phyloP scores from a whole-genome alignment of 2,329 filamentous ascomycete genomes.

The Xylaria multiplex region DNA sequence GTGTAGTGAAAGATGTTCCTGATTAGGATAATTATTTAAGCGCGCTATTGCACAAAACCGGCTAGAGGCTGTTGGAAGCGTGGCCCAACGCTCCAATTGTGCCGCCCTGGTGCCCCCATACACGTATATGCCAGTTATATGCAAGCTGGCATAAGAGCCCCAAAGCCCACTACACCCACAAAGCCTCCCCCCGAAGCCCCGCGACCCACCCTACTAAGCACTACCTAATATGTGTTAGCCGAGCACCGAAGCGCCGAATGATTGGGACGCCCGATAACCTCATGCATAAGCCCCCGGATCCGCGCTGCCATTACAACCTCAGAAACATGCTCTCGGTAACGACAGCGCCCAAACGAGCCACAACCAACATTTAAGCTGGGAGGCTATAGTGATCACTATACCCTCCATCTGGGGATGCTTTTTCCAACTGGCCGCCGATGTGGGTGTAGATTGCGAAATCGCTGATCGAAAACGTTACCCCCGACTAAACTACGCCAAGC shows the following conservation, averaged over 20 bases:
- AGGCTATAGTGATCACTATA: no score
- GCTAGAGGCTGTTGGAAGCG: no score
- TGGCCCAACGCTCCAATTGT: background rate
- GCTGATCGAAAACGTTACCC: no score
- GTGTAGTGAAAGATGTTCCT: background rate
- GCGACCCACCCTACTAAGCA: background rate
- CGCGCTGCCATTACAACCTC: conserved; percentile 33
- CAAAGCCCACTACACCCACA: background rate
- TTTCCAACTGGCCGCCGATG: no score
- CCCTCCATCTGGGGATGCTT: no score
- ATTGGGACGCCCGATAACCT: conserved; percentile 29
- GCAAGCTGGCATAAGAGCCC: conserved; percentile 15
- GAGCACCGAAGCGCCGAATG: conserved; percentile 32
- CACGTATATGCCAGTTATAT: conserved; percentile 3
- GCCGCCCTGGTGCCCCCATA: background rate
- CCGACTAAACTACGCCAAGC: no score
- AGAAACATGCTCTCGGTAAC: conserved; percentile 33
- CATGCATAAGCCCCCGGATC: conserved; percentile 37
- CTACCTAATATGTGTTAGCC: conserved; percentile 18
- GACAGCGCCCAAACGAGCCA: conserved; percentile 31
- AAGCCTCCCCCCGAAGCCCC: background rate
- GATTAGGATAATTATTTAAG: conserved; percentile 1
- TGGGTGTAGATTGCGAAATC: no score
- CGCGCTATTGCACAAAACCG: background rate
- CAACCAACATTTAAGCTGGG: background rate